phyloP scores from a whole-genome alignment of 2,329 filamentous ascomycete species.

The Bimuria novae-zelandiae region DNA sequence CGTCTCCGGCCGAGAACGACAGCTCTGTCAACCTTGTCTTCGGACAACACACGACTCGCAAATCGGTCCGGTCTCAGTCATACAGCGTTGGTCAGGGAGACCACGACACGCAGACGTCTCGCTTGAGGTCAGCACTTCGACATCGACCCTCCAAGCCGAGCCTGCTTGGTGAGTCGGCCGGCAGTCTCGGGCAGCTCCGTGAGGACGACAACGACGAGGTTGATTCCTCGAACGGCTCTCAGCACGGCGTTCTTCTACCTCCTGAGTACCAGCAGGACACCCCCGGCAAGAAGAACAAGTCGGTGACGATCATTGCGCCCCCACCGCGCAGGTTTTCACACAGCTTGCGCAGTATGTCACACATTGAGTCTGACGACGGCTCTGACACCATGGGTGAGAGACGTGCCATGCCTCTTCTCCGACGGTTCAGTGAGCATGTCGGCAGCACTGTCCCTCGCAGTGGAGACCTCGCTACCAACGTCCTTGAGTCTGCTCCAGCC shows the following conservation, averaged over 20 bases:
- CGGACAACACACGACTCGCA: conserved; percentile 69
- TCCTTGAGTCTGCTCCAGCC: conserved; percentile 27
- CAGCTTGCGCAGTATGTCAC: conserved; percentile 62
- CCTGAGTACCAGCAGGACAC: conserved; percentile 36
- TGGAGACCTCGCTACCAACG: too few relatives aligned
- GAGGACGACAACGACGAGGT: conserved; percentile 64
- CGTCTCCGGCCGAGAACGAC: conserved; percentile 53
- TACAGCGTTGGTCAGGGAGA: conserved; percentile 94
- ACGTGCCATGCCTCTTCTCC: conserved; percentile 29
- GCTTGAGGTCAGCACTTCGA: conserved; percentile 61
- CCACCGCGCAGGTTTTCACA: conserved; percentile 46
- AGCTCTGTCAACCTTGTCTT: conserved; percentile 46
- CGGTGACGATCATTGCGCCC: conserved; percentile 36
- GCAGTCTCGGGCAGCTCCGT: conserved; percentile 39
- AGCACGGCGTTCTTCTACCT: conserved; percentile 53
- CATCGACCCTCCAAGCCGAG: conserved; percentile 80
- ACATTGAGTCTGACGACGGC: conserved; percentile 73
- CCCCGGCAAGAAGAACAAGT: conserved; percentile 38
- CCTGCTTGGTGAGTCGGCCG: conserved; percentile 66
- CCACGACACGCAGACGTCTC: conserved; percentile 50
- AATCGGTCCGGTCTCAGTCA: conserved; percentile 92
- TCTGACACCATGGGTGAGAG: conserved; percentile 62
- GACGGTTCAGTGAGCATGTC: conserved; percentile 45
- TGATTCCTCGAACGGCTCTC: conserved; percentile 62
- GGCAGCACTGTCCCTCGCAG: too few relatives aligned